Percentiles rank a stretch among this genome's conserved stretches.
These are phyloP conservation scores for Thielaviopsis euricoi DNA, from an alignment of 2,329 filamentous ascomycete species.

Conservation along the genomic window DNA sequence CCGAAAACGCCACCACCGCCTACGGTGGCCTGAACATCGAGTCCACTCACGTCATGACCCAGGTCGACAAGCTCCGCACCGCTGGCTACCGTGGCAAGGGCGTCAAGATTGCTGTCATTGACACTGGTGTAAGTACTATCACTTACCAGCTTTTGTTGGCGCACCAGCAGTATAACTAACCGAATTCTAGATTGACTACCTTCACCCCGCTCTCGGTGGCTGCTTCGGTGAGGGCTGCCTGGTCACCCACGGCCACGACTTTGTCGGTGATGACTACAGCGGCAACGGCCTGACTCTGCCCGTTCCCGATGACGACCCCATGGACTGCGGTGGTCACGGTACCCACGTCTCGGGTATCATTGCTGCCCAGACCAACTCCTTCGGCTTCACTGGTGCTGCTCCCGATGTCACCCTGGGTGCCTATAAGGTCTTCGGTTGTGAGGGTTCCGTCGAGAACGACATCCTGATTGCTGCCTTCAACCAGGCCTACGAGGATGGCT, in stretches of 20 bases:
- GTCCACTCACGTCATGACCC: constrained; percentile 38
- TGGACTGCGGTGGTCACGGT: constrained; percentile 42
- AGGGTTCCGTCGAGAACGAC: constrained; percentile 33
- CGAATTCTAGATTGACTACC: constrained; percentile 36
- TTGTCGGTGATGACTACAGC: constrained; percentile 38
- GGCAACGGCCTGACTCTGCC: constrained; percentile 18
- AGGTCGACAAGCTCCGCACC: constrained; percentile 35
- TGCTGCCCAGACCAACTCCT: constrained; percentile 36
- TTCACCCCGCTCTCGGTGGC: constrained; percentile 45
- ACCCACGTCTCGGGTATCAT: constrained; percentile 47
- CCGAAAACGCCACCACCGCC: not conserved
- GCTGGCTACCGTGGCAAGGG: constrained; percentile 33
- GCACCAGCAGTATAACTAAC: not conserved
- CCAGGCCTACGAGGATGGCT: constrained; percentile 41
- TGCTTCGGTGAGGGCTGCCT: constrained; percentile 45
- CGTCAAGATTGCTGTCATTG: constrained; percentile 35
- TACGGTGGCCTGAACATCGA: constrained; percentile 16
- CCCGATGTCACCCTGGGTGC: constrained; percentile 38
- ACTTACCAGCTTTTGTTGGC: not conserved
- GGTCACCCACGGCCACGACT: constrained; percentile 39
- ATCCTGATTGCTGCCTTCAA: constrained; percentile 42
- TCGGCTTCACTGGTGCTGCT: constrained; percentile 33
- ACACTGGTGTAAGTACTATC: constrained; percentile 33
- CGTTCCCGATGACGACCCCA: constrained; percentile 32
- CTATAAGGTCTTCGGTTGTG: constrained; percentile 42